Percentiles rank a stretch among this genome's conserved stretches.
phyloP scores from a whole-genome alignment of 2,329 filamentous ascomycete species.

The Pleurostoma richardsiae region DNA sequence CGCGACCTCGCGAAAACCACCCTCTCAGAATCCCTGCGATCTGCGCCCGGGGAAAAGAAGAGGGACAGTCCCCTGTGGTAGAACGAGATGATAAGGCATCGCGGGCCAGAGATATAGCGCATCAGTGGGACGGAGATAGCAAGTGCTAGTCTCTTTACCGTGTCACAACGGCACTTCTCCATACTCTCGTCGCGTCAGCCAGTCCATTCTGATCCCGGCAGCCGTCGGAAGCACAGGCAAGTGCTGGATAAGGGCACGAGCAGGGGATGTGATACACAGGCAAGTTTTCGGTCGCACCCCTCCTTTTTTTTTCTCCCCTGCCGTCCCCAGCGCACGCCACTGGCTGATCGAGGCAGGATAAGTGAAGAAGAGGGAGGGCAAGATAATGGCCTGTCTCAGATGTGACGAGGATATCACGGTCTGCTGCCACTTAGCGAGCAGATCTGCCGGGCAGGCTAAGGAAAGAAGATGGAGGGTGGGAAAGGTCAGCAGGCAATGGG shows the following conservation, averaged over 20 bases:
- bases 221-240: too few species aligned
- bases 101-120: too few species aligned
- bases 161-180: too few species aligned
- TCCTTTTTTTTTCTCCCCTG: neutral
- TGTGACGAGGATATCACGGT: neutral
- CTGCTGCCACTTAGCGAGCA: neutral
- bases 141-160: too few species aligned
- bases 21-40: too few species aligned
- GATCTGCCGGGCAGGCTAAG: neutral
- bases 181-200: too few species aligned
- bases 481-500: constrained; percentile 4
- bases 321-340: neutral
- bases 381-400: neutral
- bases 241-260: constrained; percentile 9
- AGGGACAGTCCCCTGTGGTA: too few species aligned
- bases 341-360: neutral
- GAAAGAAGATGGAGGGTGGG: neutral
- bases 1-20: too few species aligned
- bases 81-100: too few species aligned
- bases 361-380: constrained; percentile 1
- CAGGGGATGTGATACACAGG: constrained; percentile 10
- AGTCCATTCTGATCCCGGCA: too few species aligned
- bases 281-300: neutral
- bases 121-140: too few species aligned
- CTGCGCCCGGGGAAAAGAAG: too few species aligned